These are phyloP conservation scores for Kentomonas sorsogonicus DNA, from an alignment of 208 protist species.

Conservation along the genomic window DNA sequence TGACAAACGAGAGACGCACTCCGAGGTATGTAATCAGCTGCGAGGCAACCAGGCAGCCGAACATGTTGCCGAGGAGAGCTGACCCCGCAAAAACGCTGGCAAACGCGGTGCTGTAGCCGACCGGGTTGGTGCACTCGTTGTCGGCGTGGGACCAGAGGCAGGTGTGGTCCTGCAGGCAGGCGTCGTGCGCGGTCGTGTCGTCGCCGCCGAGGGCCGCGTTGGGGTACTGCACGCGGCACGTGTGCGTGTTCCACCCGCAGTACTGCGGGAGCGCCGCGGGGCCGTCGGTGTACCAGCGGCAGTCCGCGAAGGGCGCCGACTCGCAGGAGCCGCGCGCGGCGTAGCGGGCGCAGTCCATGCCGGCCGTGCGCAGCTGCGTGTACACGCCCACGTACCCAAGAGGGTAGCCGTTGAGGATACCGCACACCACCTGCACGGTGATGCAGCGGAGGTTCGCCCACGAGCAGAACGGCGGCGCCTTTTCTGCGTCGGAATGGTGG, in stretches of 20 bases:
- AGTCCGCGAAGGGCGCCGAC: constrained; percentile 44
- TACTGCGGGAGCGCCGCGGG: too few relatives aligned
- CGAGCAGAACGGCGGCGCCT: constrained; percentile 33
- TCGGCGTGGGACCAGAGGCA: constrained; percentile 57
- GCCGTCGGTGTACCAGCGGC: constrained; percentile 28
- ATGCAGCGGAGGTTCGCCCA: constrained; percentile 40
- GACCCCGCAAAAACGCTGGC: constrained; percentile 72
- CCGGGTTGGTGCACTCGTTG: constrained; percentile 37
- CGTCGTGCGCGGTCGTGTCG: too few relatives aligned
- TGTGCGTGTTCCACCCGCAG: constrained; percentile 39
- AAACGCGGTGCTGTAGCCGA: constrained; percentile 44
- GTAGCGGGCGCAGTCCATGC: constrained; percentile 55
- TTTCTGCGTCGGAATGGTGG: too few relatives aligned
- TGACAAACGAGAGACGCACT: constrained; percentile 43
- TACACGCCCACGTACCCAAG: constrained; percentile 78
- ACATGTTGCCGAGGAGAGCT: constrained; percentile 74
- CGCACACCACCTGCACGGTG: constrained; percentile 38
- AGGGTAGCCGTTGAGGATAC: constrained; percentile 55
- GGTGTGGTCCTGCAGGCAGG: constrained; percentile 21
- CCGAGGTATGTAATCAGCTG: constrained; percentile 36
- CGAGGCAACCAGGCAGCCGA: constrained; percentile 65
- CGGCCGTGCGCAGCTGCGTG: constrained; percentile 40
- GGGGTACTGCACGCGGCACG: constrained; percentile 24
- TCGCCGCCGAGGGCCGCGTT: too few relatives aligned
- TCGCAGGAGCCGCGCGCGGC: constrained; percentile 21